phyloP scores from a whole-genome alignment of 164 flowering plant genomes.

The Hamamelis virginiana region DNA sequence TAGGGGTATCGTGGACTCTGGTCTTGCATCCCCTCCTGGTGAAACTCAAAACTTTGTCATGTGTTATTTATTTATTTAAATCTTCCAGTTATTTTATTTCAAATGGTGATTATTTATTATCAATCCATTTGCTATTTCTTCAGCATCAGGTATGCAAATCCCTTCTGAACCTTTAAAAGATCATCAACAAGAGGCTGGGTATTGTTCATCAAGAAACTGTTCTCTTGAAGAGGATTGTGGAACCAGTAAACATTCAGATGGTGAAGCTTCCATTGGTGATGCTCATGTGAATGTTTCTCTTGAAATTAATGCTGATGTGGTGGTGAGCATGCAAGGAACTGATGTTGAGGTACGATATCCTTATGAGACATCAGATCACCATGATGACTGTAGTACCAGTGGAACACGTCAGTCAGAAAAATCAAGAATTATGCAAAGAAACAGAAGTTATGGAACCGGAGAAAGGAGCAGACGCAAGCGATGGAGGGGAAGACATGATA shows the following conservation, averaged over 20 bases:
- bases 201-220: conserved; percentile 38
- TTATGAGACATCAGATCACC: conserved; percentile 37
- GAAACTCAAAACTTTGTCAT: conserved; percentile 5
- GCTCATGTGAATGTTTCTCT: conserved; percentile 29
- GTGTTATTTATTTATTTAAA: background rate
- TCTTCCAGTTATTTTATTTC: background rate
- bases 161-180: conserved; percentile 22
- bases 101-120: background rate
- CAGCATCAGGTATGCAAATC: conserved; percentile 31
- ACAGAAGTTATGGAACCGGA: conserved; percentile 47
- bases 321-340: conserved; percentile 26
- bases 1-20: conserved; percentile 85
- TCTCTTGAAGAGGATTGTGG: conserved; percentile 38
- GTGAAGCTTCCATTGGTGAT: conserved; percentile 42
- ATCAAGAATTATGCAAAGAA: conserved; percentile 40
- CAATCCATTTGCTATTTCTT: background rate
- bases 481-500: conserved; percentile 87
- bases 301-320: conserved; percentile 38
- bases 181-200: conserved; percentile 33
- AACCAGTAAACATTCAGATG: conserved; percentile 46
- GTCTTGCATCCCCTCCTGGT: conserved; percentile 34
- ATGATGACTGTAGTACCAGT: conserved; percentile 89
- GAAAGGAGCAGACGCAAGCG: conserved; percentile 80
- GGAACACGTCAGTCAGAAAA: conserved; percentile 36
- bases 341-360: conserved; percentile 62